Conservation (phyloP, 495 filamentous ascomycete genomes). For the Chaetomium tenue region DNA sequence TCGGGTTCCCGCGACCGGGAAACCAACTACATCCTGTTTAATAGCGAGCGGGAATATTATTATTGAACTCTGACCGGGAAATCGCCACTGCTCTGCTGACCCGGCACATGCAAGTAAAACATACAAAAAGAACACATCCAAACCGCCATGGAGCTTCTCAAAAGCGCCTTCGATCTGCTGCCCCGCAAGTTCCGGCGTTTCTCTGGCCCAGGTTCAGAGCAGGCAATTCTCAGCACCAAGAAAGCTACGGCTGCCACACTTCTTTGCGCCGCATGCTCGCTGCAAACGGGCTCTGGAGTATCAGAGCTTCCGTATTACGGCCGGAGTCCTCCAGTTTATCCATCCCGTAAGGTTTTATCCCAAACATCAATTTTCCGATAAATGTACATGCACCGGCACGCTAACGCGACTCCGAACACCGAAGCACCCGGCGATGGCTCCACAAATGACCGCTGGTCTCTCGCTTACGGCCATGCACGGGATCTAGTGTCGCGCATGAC, state of each 20-base stretch:
- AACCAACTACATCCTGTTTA: background rate
- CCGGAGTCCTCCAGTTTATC: constrained; percentile 51
- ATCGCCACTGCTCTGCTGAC: background rate
- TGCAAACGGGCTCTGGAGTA: background rate
- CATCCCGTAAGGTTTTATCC: constrained; percentile 42
- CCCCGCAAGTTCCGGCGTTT: constrained; percentile 1
- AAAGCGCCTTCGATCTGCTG: constrained; percentile 10
- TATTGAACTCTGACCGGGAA: background rate
- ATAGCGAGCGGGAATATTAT: background rate
- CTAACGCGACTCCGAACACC: constrained; percentile 24
- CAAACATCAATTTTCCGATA: background rate
- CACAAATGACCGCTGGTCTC: constrained; percentile 36
- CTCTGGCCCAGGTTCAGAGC: constrained; percentile 3
- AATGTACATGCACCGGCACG: background rate
- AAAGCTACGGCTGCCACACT: constrained; percentile 24
- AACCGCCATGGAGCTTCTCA: constrained; percentile 20
- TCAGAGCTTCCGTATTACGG: constrained; percentile 37
- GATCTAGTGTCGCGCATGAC: constrained; percentile 40
- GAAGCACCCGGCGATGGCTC: constrained; percentile 51
- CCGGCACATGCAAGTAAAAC: background rate
- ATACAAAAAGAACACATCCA: too few species aligned
- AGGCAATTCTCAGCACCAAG: constrained; percentile 25
- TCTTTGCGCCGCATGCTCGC: constrained; percentile 22
- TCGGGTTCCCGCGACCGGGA: background rate
- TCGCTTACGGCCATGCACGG: constrained; percentile 39